Base-by-base conservation (phyloP, 768 basidiomycete genomes). In the Boletus rex-veris region DNA sequence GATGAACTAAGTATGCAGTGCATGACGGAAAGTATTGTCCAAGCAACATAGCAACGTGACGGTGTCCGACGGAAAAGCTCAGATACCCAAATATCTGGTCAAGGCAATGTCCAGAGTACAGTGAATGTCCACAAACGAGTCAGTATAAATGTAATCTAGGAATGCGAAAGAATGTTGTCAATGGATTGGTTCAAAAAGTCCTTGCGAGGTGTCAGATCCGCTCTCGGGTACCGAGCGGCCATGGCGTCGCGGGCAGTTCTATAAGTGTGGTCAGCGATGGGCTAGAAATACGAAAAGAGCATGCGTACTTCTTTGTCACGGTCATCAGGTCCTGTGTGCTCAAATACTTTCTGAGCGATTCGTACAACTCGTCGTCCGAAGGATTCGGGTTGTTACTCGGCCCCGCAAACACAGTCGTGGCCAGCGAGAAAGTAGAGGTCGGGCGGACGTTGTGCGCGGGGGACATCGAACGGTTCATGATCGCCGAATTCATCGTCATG, bases 171-270 rank as follows among this genome's bases (percentile, higher is more conserved):
- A 58, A 86, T 83, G 62, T 73, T 71, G 62, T 88, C 86, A 54
- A 88, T 88, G 53, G 81, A 77, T 45, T 79, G 74, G 64, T 88
- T 88, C 63, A 88, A 71, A 73, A 84, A 87, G 62, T 80, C 80
- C 65, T 81, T 81, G 53, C 80, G 75, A 8, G 63, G 57, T 16
- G 75, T 61, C 50, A 89, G 70, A 66, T 87, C 80, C 31, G 87
- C 86, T 64, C 80, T 80, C 24, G 86, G 87, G 79, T 83, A 89
- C 38, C 80, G 75, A 33, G 74, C 73, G 51, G 77, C 76, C 35
- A 88, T 76, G 5, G 82, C 83, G 53, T 87, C 84, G 50, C 86
- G 77, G 1, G 84, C 79, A 60, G 84, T 80, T 66, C 81, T 82
- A 48, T 5, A 30, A 0, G 10, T 12, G 8, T n/a, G 55, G 41